A percentile compares a stretch with the other conserved stretches of the same genome.
Evolutionary conservation across 1,284 basidiomycete species (phyloP).

Genomic region (Microbotryum silenes-acaulis): DNA sequence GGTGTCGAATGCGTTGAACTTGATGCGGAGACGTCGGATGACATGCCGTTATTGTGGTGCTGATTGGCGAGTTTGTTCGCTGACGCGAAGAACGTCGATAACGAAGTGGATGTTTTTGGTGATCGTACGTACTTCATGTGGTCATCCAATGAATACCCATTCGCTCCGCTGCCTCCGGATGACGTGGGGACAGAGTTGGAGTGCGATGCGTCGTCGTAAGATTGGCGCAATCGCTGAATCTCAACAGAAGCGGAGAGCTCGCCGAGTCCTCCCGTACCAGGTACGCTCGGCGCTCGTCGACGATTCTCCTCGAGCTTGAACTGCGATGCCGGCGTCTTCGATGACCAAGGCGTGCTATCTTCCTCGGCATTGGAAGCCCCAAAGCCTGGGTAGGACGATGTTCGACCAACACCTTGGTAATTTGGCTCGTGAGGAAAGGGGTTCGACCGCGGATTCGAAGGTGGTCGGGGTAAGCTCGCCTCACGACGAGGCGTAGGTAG

Average conservation of each 20-base stretch:
- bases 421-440: neutral
- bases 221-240: neutral
- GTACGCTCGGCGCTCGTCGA: conserved; percentile 12
- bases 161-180: conserved; percentile 2
- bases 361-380: conserved; percentile 1
- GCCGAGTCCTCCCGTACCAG: neutral
- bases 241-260: conserved; percentile 18
- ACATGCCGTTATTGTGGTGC: no score
- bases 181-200: conserved; percentile 5
- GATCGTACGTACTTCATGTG: conserved; percentile 25
- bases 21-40: no score
- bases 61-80: neutral
- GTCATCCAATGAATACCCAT: conserved; percentile 21
- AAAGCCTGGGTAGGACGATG: neutral
- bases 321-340: neutral
- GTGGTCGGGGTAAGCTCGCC: conserved; percentile 8
- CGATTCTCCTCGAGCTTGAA: conserved; percentile 13
- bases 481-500: conserved; percentile 7
- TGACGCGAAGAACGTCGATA: neutral
- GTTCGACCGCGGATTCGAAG: conserved; percentile 10
- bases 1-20: neutral
- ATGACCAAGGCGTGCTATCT: neutral
- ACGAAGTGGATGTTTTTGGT: conserved; percentile 10
- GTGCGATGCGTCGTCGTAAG: neutral
- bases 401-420: neutral